Percentiles rank a stretch among this genome's conserved stretches.
Evolutionary conservation across 441 rosid species (phyloP).

Genomic region (Populus hybrid): DNA sequence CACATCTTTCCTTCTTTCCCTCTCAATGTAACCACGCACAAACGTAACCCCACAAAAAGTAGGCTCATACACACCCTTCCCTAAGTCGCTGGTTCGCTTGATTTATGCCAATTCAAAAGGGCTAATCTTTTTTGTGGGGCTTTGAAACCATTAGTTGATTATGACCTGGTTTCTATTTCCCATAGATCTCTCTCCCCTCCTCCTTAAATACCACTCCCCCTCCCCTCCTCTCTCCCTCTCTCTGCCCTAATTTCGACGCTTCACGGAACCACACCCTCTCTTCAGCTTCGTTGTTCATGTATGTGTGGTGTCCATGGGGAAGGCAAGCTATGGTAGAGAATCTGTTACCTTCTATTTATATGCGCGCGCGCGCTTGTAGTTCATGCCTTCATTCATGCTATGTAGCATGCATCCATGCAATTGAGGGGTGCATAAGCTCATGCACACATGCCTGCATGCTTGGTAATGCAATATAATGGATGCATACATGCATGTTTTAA

Average conservation of each 20-base stretch:
- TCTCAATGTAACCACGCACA: slow-evolving; percentile 29
- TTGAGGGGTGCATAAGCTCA: neutral
- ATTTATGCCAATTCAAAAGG: slow-evolving; percentile 50
- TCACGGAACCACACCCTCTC: neutral
- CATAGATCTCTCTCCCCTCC: slow-evolving; percentile 12
- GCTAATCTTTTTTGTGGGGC: slow-evolving; percentile 28
- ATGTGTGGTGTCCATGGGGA: neutral
- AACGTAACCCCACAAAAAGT: slow-evolving; percentile 16
- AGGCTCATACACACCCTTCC: neutral
- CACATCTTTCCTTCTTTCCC: slow-evolving; percentile 49
- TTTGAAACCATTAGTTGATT: slow-evolving; percentile 18
- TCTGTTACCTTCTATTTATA: neutral
- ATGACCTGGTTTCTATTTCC: slow-evolving; percentile 19
- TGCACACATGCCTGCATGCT: neutral
- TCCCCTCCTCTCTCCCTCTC: slow-evolving; percentile 16
- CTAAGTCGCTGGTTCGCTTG: slow-evolving; percentile 34
- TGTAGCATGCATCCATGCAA: neutral
- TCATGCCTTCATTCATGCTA: neutral
- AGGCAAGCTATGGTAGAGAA: neutral
- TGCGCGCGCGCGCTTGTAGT: neutral
- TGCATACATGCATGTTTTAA: neutral
- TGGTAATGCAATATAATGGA: neutral
- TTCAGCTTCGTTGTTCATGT: neutral
- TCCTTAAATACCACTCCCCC: slow-evolving; percentile 26
- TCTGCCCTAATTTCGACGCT: neutral